Percentiles rank a stretch among this genome's conserved stretches.
Conservation (phyloP, 371 early-diverging fungal genomes). For the Rhizopus microsporus region DNA sequence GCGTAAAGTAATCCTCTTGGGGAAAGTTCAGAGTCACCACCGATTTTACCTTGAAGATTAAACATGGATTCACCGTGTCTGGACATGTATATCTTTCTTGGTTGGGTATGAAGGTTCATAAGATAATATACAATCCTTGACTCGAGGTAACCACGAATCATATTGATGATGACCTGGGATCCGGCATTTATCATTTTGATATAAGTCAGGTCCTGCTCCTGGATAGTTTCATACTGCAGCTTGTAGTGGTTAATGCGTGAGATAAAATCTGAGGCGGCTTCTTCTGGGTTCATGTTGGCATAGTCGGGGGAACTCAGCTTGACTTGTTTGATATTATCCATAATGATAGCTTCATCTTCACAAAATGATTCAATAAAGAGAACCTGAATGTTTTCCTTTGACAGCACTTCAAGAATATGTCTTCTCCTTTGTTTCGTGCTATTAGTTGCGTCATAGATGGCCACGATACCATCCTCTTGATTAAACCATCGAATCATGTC, state of each 20-base stretch:
- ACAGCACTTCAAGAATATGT: conserved; percentile 67
- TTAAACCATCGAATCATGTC: conserved; percentile 94
- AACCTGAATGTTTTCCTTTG: conserved; percentile 77
- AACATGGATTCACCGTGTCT: conserved; percentile 91
- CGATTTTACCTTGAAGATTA: conserved; percentile 88
- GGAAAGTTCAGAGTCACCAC: conserved; percentile 92
- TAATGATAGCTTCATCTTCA: conserved; percentile 82
- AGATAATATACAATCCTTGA: conserved; percentile 94
- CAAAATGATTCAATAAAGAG: conserved; percentile 96
- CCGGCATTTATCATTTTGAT: conserved; percentile 96
- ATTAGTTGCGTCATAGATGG: conserved; percentile 97
- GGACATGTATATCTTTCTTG: conserved; percentile 89
- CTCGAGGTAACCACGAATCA: conserved; percentile 92
- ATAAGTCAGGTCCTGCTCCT: conserved; percentile 76
- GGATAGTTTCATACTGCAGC: conserved; percentile 86
- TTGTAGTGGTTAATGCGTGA: conserved; percentile 91
- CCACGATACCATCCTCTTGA: conserved; percentile 77
- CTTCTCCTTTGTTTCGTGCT: conserved; percentile 83
- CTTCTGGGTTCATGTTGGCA: conserved; percentile 63
- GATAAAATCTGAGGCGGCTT: conserved; percentile 75
- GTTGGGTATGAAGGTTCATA: conserved; percentile 97
- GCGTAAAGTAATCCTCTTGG: conserved; percentile 90
- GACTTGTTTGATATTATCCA: conserved; percentile 92
- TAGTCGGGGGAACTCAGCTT: conserved; percentile 96
- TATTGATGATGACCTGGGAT: conserved; percentile 84